Evolutionary conservation across 2,329 filamentous ascomycete genomes (phyloP).

Genomic region (Phialophora chinensis): DNA sequence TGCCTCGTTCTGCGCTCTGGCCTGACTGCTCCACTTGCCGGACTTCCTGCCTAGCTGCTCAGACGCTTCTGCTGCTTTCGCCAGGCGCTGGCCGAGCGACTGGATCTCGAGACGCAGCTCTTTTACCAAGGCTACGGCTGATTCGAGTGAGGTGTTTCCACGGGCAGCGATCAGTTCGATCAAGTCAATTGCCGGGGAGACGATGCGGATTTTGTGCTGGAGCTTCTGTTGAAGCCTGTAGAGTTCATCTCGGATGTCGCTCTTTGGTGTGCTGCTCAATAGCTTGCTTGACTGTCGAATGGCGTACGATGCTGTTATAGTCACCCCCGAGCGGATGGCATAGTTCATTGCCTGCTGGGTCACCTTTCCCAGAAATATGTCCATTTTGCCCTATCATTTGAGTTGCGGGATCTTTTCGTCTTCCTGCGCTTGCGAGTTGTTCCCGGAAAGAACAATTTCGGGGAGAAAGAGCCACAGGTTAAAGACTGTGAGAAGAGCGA

Average conservation of each 20-base stretch:
- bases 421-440: neutral
- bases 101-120: constrained; percentile 83
- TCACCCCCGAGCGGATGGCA: constrained; percentile 85
- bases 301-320: constrained; percentile 84
- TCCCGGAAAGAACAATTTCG: neutral
- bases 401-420: neutral
- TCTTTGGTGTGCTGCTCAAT: constrained; percentile 73
- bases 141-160: constrained; percentile 81
- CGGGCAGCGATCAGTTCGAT: constrained; percentile 84
- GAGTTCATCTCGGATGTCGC: constrained; percentile 74
- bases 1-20: constrained; percentile 60
- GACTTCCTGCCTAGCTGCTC: constrained; percentile 53
- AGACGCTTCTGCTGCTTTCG: constrained; percentile 69
- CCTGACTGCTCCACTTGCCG: constrained; percentile 50
- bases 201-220: constrained; percentile 85
- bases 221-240: constrained; percentile 73
- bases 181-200: constrained; percentile 89
- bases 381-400: constrained; percentile 62
- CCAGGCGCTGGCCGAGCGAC: constrained; percentile 74
- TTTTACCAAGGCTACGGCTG: constrained; percentile 81
- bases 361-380: constrained; percentile 68
- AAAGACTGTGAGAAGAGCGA: neutral
- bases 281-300: constrained; percentile 79
- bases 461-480: neutral
- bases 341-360: constrained; percentile 87